Evolutionary conservation across 768 basidiomycete genomes (phyloP), one percentile per base, ranked within the genome.

Genomic region (Auriscalpium orientale): DNA sequence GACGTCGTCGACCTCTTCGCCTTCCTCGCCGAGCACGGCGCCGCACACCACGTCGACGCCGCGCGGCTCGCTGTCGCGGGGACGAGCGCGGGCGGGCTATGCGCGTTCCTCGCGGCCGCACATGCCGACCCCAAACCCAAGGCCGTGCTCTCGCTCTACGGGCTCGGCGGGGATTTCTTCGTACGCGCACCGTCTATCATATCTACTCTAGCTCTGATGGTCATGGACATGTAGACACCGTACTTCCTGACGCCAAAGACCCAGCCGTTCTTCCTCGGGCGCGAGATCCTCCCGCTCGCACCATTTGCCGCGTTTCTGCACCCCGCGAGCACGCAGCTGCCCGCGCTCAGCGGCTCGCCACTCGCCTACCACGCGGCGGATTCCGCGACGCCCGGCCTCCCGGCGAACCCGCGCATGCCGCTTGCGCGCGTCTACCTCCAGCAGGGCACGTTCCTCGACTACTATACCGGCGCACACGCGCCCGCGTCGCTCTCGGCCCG

Each of bases 401-500:
- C 84, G 4, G 78, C 80, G 1, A 83, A 84, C 61, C 79, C 80
- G 5, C 79, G 85, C 45, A 83, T 82, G 82, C 70, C 77, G 15
- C 70, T 87, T 45, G 66, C 74, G 13, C 74, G 81, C 4, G 68
- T 86, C 9, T 84, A 81, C 57, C 68, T 83, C 20, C 85, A 88
- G 64, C 70, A 79, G 16, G 86, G 84, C 16, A 65, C 64, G 3
- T 79, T 71, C 46, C 62, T 86, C 1, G 84, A 87, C 66, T 85
- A 84, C 60, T 80, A 76, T 61, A 82, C 83, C 0, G 74, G 75
- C 13, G 48, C 48, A 10, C 69, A 74, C 51, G 63, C 62, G 13
- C 73, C 2, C 21, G 28, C 28, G 28, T 81, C 81, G 57, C 65
- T 86, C 16, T 84, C 81, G 57, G 66, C 53, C 1, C 12, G 49